Conservation (phyloP, 352 stramenopile genomes). For the Phytophthora fragariae region DNA sequence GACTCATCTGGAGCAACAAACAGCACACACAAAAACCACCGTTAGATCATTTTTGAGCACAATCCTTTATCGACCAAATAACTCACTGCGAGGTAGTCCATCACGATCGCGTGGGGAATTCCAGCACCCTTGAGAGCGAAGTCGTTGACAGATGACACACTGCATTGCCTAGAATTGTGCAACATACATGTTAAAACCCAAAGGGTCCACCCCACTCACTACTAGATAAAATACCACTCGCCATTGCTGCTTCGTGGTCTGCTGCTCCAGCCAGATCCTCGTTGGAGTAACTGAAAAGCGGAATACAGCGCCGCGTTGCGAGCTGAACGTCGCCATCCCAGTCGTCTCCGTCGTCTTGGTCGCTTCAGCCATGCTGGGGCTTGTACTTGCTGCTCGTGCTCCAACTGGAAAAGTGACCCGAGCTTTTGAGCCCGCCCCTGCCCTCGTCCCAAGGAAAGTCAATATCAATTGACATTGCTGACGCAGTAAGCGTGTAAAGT, state of each 20-base stretch:
- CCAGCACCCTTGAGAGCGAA: slow-evolving; percentile 36
- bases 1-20: slow-evolving; percentile 22
- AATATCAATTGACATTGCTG: slow-evolving; percentile 12
- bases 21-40: neutral
- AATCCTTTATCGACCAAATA: neutral
- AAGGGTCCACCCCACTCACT: neutral
- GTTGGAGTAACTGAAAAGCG: slow-evolving; percentile 20
- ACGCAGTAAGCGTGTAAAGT: slow-evolving; percentile 11
- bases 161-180: slow-evolving; percentile 28
- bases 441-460: slow-evolving; percentile 15
- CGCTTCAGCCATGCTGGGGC: neutral
- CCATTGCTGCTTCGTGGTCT: slow-evolving; percentile 33
- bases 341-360: slow-evolving; percentile 24
- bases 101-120: slow-evolving; percentile 38
- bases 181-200: neutral
- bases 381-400: neutral
- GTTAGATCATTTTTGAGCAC: neutral
- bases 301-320: slow-evolving; percentile 24
- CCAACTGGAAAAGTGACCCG: slow-evolving; percentile 10
- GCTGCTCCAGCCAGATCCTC: slow-evolving; percentile 33
- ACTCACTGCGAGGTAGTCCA: slow-evolving; percentile 38
- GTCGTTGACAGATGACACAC: slow-evolving; percentile 34
- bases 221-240: neutral
- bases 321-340: slow-evolving; percentile 30
- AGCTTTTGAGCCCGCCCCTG: neutral